These are phyloP conservation scores for Cavenderia fasciculata DNA, from an alignment of 78 protist species.

Conservation along the genomic window DNA sequence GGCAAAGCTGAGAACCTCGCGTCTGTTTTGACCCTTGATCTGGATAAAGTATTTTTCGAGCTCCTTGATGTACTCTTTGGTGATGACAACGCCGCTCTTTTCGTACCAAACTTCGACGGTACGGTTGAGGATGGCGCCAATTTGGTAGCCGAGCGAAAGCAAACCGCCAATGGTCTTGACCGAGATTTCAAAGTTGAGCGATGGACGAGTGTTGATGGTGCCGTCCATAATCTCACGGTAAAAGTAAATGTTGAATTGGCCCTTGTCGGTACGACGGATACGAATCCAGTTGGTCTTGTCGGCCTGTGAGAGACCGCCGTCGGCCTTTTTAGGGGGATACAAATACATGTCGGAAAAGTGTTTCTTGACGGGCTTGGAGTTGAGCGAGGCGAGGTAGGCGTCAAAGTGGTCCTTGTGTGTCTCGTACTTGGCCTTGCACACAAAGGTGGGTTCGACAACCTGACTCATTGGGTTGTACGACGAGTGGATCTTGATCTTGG, in stretches of 20 bases:
- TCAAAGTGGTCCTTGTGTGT: slow-evolving; percentile 44
- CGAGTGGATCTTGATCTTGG: slow-evolving; percentile 67
- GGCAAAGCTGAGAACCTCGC: slow-evolving; percentile 53
- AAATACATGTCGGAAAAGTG: slow-evolving; percentile 81
- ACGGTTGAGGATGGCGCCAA: slow-evolving; percentile 74
- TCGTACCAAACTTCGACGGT: slow-evolving; percentile 70
- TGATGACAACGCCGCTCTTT: slow-evolving; percentile 46
- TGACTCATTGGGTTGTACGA: slow-evolving; percentile 80
- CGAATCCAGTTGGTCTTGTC: slow-evolving; percentile 82
- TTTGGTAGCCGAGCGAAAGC: slow-evolving; percentile 74
- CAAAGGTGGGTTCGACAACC: slow-evolving; percentile 68
- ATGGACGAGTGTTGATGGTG: slow-evolving; percentile 49
- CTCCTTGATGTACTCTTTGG: slow-evolving; percentile 72
- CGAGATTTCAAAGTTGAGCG: slow-evolving; percentile 69
- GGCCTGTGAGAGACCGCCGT: slow-evolving; percentile 62
- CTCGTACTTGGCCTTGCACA: slow-evolving; percentile 71
- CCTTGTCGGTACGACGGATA: slow-evolving; percentile 47
- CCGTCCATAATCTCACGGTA: slow-evolving; percentile 78
- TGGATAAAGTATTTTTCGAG: slow-evolving; percentile 70
- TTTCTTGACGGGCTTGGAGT: slow-evolving; percentile 60
- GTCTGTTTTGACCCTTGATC: slow-evolving; percentile 56
- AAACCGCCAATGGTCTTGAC: slow-evolving; percentile 82
- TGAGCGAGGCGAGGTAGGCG: slow-evolving; percentile 55
- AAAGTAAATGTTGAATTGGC: slow-evolving; percentile 64
- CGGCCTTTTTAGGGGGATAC: slow-evolving; percentile 69